Evolutionary conservation across 2,329 filamentous ascomycete species (phyloP), one percentile per base, ranked within the genome.

Genomic region (Aspergillus caelatus): DNA sequence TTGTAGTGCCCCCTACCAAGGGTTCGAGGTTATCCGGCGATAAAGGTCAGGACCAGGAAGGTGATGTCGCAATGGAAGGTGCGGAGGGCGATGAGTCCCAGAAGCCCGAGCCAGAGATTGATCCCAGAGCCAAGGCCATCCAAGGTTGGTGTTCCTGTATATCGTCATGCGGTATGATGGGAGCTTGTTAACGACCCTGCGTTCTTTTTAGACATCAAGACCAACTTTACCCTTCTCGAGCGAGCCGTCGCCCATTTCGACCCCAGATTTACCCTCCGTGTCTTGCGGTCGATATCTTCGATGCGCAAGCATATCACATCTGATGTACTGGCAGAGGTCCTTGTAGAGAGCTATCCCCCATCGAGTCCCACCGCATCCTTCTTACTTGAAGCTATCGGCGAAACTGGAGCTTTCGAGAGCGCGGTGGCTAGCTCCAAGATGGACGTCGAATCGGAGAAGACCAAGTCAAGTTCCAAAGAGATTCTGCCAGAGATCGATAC

Each of bases 241-340:
- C 91, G 93, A 74, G 95, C 94, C 69, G 94, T 99, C 68, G 86
- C 89, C 68, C 88, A 96, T 72, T 99, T 98, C 79, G 95, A 99
- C 81, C 89, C 94, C 64, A 90, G 95, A 83, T 99, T 97, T 82
- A 93, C 94, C 62, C 90, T 99, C 68, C 89, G 95, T 76, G 95
- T 95, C 66, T 87, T 99, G 68, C 91, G 95, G 74, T 96, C 94
- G 72, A 96, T 98, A 82, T 97, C 95, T 46, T 94, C 93, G 61
- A 89, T 98, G 78, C 93, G 95, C 78, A 98, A 98, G 85, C 89
- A 92, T 70, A 86, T 97, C 70, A 92, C 90, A 16, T 87, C 91
- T 63, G 91, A 94, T 71, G 89, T 96, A 70, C 84, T 97, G 70
- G 87, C 89, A 57, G 89, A 92, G 78, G 90, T 91, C 73, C 91